Evolutionary conservation across 2,329 filamentous ascomycete genomes (phyloP), one percentile per base, ranked within the genome.

Genomic region (Diaporthe australafricana): DNA sequence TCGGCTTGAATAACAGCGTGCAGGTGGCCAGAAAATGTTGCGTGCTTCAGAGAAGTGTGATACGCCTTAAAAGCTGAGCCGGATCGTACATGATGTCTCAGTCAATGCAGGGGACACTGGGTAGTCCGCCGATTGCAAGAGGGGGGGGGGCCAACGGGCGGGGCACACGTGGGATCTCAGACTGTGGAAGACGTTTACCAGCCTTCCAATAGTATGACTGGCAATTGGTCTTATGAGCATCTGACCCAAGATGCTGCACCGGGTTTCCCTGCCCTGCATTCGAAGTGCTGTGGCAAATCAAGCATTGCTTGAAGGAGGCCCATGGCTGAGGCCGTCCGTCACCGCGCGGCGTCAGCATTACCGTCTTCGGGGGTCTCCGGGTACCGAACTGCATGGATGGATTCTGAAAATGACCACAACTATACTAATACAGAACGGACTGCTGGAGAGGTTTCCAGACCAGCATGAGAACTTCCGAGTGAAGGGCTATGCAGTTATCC

Each of bases 21-120:
- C 42, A 22, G 27, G 57, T 17, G 22, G 25, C 20, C 12, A 48
- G 9, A 27, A 22, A 30, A 27, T 48, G 60, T 63, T 16, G 32
- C 25, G 17, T 14, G 60, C 42, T 22, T 7, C 42, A 35, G 30
- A 25, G 42, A 47, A 47, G 22, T 48, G 12, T 35, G 42, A 63
- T 48, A 38, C 42, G 42, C 60, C 30, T 48, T 48, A n/a, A 40
- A 25, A 63, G 60, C 60, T 68, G 66, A 57, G 42, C 48, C 63
- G 32, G 63, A 67, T 42, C 63, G 47, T 53, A 62, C 53, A 70
- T 63, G 38, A 57, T 73, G 72, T 73, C 72, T 73, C 70, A 73
- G 52, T 62, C 70, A 52, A 67, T 38, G 56, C 48, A 66, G 70
- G 69, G 53, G 56, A 72, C 47, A 38, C 25, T 68, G 69, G 50